Evolutionary conservation across 1,139 yeast species (phyloP), one percentile per base, ranked within the genome.

Genomic region (Hyphopichia pseudoburtonii): DNA sequence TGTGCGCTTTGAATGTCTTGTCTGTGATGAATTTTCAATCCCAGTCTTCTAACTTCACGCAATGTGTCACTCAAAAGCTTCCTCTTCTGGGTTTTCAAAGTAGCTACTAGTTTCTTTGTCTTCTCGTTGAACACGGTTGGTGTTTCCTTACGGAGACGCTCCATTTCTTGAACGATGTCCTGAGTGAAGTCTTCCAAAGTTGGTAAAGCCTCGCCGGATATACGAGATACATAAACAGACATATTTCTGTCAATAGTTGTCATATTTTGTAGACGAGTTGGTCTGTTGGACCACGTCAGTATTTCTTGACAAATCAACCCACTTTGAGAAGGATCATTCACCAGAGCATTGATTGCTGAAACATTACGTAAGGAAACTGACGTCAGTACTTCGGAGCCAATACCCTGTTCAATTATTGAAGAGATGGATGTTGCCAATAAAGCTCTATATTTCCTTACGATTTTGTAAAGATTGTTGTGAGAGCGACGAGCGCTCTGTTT

Each of bases 401-500:
- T 51, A n/a, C 95, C 95, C 17, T 56, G 55, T 50, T 84, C 90
- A 39, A 89, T 74, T 6, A 85, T 44, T 0, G 74, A 51, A 1
- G 75, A 64, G 0, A 85, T 81, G 2, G 79, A 73, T 19, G 71
- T 70, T 3, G 73, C 60, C 16, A 92, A 61, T 27, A 85, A 52
- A 3, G 74, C 74, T 35, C 98, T 78, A 57, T 87, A 92, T 56
- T 88, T 89, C 45, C 92, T 76, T 8, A 92, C 86, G 41, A 87
- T 60, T 61, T 89, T 92, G 73, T 84, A 92, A 41, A 94, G 78
- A 49, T 73, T 80, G 45, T 81, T 78, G 56, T 94, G 98, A 0
- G 97, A 89, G 37, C 83, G 78, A 47, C 87, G 80, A 3, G 98
- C 92, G 63, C 96, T 87, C 60, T 90, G 97, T 49, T 87, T 88